phyloP scores from a whole-genome alignment of 176 grass and related monocot species.

The Ensete ventricosum region DNA sequence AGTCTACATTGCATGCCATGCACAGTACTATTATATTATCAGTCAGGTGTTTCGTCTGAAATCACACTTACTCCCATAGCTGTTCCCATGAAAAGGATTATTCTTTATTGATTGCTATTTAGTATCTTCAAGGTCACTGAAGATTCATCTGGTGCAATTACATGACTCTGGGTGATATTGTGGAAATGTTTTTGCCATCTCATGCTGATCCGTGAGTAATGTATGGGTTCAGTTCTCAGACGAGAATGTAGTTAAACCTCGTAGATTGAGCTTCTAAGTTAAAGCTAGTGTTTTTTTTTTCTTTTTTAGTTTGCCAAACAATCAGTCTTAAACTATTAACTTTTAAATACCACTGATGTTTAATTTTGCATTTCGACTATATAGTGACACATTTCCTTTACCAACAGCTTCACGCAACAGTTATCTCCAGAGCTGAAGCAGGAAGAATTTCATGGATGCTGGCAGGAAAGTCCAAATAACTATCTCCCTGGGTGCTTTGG shows the following conservation, averaged over 20 bases:
- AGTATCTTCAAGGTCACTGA: not conserved
- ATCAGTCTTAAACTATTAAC: too few species aligned
- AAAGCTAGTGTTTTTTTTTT: too few species aligned
- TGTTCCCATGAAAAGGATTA: not conserved
- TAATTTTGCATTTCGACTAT: not conserved
- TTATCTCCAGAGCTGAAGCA: conserved; percentile 26
- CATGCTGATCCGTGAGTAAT: not conserved
- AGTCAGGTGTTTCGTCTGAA: not conserved
- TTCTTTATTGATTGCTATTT: not conserved
- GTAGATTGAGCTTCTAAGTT: too few species aligned
- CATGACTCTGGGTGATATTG: not conserved
- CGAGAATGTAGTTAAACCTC: too few species aligned
- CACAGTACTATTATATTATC: not conserved
- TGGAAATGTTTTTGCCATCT: not conserved
- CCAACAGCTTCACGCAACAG: conserved; percentile 32
- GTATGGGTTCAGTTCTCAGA: too few species aligned
- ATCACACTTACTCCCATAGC: not conserved
- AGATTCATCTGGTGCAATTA: not conserved
- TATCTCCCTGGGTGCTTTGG: conserved; percentile 33
- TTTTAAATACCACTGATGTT: not conserved
- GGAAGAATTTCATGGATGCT: conserved; percentile 2
- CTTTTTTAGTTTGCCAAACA: too few species aligned
- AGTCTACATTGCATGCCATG: not conserved
- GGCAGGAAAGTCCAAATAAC: conserved; percentile 25
- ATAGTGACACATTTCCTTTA: not conserved